Conservation (phyloP, 345 rosid genomes). For the Pistacia vera region DNA sequence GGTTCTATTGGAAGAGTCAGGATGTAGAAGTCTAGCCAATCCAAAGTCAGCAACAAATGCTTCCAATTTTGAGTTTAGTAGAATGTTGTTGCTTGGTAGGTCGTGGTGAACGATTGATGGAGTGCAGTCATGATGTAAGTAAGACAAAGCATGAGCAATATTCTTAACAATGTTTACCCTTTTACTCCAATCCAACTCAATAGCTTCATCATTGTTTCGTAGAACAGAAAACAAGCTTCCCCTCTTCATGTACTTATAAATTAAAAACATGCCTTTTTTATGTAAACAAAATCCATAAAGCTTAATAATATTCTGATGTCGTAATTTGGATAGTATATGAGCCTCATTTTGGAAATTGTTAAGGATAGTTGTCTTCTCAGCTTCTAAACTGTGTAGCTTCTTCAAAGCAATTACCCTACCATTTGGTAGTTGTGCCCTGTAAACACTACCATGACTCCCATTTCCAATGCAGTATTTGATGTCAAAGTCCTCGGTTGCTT, state of each 20-base stretch:
- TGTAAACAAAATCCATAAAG: slow-evolving; percentile 23
- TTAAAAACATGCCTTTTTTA: not conserved
- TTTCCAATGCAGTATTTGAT: slow-evolving; percentile 20
- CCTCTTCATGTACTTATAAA: not conserved
- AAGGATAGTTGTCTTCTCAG: not conserved
- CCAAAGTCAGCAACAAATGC: slow-evolving; percentile 19
- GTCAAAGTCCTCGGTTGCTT: slow-evolving; percentile 24
- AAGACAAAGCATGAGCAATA: slow-evolving; percentile 9
- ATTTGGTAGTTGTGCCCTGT: not conserved
- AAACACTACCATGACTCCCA: not conserved
- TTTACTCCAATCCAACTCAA: slow-evolving; percentile 19
- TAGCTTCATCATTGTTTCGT: not conserved
- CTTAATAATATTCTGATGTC: slow-evolving; percentile 20
- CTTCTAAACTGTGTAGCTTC: slow-evolving; percentile 16
- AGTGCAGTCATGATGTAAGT: not conserved
- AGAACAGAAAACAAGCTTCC: slow-evolving; percentile 18
- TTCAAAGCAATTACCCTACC: slow-evolving; percentile 24
- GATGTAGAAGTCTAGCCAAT: slow-evolving; percentile 12
- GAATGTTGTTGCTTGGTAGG: not conserved
- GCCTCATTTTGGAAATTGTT: slow-evolving; percentile 15
- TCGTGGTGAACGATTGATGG: not conserved
- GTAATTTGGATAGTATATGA: not conserved
- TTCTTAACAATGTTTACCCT: slow-evolving; percentile 17
- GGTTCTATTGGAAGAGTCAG: slow-evolving; percentile 13
- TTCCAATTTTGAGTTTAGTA: not conserved